Evolutionary conservation across 2,329 filamentous ascomycete species (phyloP), one percentile per base, ranked within the genome.

Genomic region (Botrytis fabae): DNA sequence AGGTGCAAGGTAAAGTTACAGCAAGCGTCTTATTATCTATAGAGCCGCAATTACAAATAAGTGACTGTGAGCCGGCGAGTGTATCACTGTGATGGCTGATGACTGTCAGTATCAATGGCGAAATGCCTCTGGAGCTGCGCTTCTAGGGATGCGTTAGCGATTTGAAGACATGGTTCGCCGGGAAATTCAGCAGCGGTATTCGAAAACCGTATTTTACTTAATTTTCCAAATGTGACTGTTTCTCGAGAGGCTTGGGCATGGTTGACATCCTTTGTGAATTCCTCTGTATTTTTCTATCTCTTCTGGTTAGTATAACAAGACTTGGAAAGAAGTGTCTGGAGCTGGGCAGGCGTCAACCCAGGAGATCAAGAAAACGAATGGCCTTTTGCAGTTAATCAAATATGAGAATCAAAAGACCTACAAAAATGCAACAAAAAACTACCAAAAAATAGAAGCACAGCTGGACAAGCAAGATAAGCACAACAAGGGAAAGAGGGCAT

Each of bases 101-200:
- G 2, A 40, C 35, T 22, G 20, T 40, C 28, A 32, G 62, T 14
- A 48, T 65, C 28, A 10, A 35, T 5, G 20, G 28, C 44, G 16
- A 65, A 25, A 51, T 4, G 6, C 14, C 12, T 20, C 10, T 42
- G n/a, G 18, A 1, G 18, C 35, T 57, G 25, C 1, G 35, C 9
- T 40, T 20, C 12, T 28, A 28, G 18, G 9, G 0, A 7, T 40
- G 22, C 20, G n/a, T 73, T 69, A 14, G 28, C 40, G 20, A 54
- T n/a, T 42, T 68, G 25, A 12, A 68, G 6, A n/a, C 20, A 73
- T 75, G 74, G 14, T 66, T 76, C 76, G 42, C 69, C 70, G 42
- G 61, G 40, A 40, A 73, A 77, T 20, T 9, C 5, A 61, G 59
- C 70, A 61, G 54, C 73, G 3, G 28, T 35, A 14, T 22, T 48